Base-by-base conservation (phyloP, 495 filamentous ascomycete species). In the Penicillium psychrofluorescens region DNA sequence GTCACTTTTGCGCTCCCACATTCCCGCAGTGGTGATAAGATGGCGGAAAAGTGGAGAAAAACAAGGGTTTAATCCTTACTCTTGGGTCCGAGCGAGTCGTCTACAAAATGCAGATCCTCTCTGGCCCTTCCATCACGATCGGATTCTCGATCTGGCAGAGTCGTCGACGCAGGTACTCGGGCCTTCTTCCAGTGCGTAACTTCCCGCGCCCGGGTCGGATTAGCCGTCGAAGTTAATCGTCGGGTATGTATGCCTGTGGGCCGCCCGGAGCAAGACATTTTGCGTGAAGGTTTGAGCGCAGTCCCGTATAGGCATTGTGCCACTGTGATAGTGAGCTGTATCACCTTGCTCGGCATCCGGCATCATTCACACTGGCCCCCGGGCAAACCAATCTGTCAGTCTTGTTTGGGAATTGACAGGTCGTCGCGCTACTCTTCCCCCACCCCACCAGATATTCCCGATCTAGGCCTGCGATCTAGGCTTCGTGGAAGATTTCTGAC, bases 171-270 rank as follows among this genome's bases (percentile, higher is more conserved):
- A 41, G 29, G 12, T 35, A 6, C 12, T 12, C 31, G 2, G 7
- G 15, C 16, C 29, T 35, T 10, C 15, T 32, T 40, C 22, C 8
- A 22, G 22, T 14, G 36, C 38, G 48, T 56, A 59, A 51, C 43
- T 56, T 56, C 50, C 41, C 48, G 48, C 27, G 30, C 33, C 43
- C 53, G 50, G 53, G 56, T 59, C 56, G 56, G 56, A 51, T 46
- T 46, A 45, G 33, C 33, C 34, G 44, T 52, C 28, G 38, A 56
- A 54, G 41, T 53, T 41, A 41, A 56, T 53, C 44, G 52, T 16
- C 8, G 7, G 35, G 31, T 28, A n/a, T 29, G 22, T 12, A 11
- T 29, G 13, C 15, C 29, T 40, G 2, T 22, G 22, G 3, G 22
- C 22, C 22, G 22, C 22, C 22, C 22, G 22, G 22, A 22, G 22